Percentiles rank a stretch among this genome's conserved stretches.
These are phyloP conservation scores for Agastache rugosa DNA, from an alignment of 257 asterid species.

Conservation along the genomic window DNA sequence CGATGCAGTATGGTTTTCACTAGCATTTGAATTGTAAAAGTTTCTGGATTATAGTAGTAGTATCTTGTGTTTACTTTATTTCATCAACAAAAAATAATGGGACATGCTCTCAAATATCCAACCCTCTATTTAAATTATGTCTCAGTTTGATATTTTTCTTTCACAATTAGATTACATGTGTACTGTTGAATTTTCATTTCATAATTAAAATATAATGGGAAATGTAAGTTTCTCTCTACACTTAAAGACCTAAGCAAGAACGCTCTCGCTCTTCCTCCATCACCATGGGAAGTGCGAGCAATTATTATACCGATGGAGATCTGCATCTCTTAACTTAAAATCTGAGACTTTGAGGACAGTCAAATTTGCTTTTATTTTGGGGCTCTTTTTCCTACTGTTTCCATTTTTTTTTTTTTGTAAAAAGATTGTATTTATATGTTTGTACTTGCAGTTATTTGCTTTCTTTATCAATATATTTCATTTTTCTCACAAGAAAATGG, in stretches of 20 bases:
- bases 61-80: neutral
- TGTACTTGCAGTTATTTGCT: too few species aligned
- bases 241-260: neutral
- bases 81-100: neutral
- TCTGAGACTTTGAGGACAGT: neutral
- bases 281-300: too few species aligned
- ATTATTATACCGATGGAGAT: neutral
- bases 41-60: neutral
- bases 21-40: neutral
- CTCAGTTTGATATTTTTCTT: neutral
- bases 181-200: neutral
- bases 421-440: neutral
- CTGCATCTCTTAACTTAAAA: neutral
- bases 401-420: neutral
- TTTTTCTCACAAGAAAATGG: neutral
- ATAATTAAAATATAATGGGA: neutral
- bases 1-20: neutral
- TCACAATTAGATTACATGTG: neutral
- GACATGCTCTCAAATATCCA: neutral
- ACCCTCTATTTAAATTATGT: neutral
- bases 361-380: neutral
- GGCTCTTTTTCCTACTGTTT: neutral
- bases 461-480: too few species aligned
- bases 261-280: neutral
- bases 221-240: neutral